Percentiles rank a stretch among this genome's conserved stretches.
phyloP scores from a whole-genome alignment of 495 filamentous ascomycete species.

The Recurvomyces mirabilis region DNA sequence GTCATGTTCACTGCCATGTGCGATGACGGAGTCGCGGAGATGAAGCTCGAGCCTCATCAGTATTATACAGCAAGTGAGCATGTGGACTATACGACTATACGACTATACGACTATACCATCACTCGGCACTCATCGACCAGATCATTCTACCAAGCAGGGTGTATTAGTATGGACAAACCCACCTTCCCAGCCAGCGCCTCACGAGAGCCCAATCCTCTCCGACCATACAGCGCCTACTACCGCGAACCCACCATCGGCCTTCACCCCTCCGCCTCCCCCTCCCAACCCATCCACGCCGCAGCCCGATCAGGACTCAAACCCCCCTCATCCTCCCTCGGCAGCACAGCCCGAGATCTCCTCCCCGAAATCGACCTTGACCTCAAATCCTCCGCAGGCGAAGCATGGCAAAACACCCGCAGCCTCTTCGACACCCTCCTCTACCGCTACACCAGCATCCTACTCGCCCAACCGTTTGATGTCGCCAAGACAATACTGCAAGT shows the following conservation, averaged over 20 bases:
- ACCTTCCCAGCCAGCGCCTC: slow-evolving; percentile 28
- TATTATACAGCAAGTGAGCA: no score
- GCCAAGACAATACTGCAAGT: slow-evolving; percentile 88
- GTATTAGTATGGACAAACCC: no score
- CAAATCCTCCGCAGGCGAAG: slow-evolving; percentile 49
- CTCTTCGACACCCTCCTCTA: slow-evolving; percentile 69
- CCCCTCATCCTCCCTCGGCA: slow-evolving; percentile 42
- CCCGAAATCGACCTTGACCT: slow-evolving; percentile 38
- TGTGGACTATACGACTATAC: no score
- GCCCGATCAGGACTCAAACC: slow-evolving; percentile 15
- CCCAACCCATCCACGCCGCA: slow-evolving; percentile 16
- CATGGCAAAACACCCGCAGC: slow-evolving; percentile 45
- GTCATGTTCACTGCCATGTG: no score
- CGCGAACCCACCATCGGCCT: slow-evolving; percentile 69
- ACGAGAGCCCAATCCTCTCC: slow-evolving; percentile 69
- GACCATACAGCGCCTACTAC: slow-evolving; percentile 97
- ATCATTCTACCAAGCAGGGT: not conserved
- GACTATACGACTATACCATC: no score
- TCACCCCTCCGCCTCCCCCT: slow-evolving; percentile 17
- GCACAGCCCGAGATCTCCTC: slow-evolving; percentile 74
- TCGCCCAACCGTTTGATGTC: slow-evolving; percentile 94
- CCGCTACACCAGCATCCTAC: slow-evolving; percentile 72
- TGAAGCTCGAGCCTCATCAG: slow-evolving; percentile 1
- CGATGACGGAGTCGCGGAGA: not conserved
- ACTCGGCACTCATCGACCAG: not conserved